Conservation (phyloP, 2,329 filamentous ascomycete species). For the Cercospora beticola region DNA sequence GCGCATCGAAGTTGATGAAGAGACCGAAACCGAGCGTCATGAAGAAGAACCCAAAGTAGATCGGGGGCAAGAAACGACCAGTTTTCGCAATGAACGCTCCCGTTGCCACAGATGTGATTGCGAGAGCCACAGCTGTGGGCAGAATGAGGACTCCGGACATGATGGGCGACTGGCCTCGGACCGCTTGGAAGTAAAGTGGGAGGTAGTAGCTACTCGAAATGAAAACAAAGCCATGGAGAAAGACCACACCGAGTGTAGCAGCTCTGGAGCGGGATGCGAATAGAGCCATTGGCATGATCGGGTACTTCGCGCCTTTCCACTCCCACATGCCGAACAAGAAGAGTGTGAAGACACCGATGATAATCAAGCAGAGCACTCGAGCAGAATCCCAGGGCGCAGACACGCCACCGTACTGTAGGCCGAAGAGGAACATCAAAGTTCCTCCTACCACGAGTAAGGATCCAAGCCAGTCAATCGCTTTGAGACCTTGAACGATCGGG, state of each 20-base stretch:
- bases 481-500: conserved; percentile 60
- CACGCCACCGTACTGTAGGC: conserved; percentile 80
- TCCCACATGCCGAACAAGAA: conserved; percentile 71
- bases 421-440: conserved; percentile 82
- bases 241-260: conserved; percentile 64
- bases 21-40: conserved; percentile 43
- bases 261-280: conserved; percentile 67
- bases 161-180: conserved; percentile 66
- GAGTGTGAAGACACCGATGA: conserved; percentile 64
- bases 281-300: conserved; percentile 72
- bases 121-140: conserved; percentile 38
- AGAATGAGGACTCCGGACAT: conserved; percentile 64
- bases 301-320: conserved; percentile 70
- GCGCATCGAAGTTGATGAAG: conserved; percentile 40
- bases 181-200: conserved; percentile 80
- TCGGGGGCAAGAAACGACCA: conserved; percentile 53
- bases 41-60: conserved; percentile 44
- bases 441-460: conserved; percentile 68
- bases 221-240: conserved; percentile 74
- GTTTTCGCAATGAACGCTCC: conserved; percentile 48
- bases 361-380: conserved; percentile 72
- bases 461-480: conserved; percentile 66
- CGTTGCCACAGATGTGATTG: conserved; percentile 36
- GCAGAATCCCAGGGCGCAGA: conserved; percentile 72
- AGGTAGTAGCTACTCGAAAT: conserved; percentile 76